Base-by-base conservation (phyloP, 805 yeast species). In the Kodamaea leandrae region DNA sequence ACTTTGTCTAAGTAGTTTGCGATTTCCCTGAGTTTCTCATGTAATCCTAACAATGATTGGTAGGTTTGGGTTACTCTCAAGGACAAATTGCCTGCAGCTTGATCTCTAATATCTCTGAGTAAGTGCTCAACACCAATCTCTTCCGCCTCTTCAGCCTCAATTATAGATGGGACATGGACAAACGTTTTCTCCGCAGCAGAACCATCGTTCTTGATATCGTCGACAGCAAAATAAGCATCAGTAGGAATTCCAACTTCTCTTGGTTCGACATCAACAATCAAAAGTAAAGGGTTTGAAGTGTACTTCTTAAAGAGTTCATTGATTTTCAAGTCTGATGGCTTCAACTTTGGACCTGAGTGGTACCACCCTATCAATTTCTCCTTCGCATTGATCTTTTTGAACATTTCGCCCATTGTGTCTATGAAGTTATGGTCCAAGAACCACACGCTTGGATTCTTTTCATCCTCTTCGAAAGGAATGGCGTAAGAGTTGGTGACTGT, bases 281-380 rank as follows among this genome's bases (percentile, higher is more conserved):
- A 76, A 49, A 91, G 71, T 38, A 95, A 68, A 4, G 98, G 97
- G 46, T 83, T 80, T 4, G 82, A 66, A 0, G 90, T 80, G 61
- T 89, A 91, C 52, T 78, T 82, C 61, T 83, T 89, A 71, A 93
- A 89, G 2, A 68, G 71, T 50, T 93, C 96, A 60, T 91, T 91
- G 56, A 93, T 93, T 59, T 85, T 86, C 48, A 93, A 71, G 60
- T 93, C 99, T 12, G 95, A 83, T 1, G 90, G 77, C 53, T 80
- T 82, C 50, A 95, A 76, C 61, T 89, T 89, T 14, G 98, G 97
- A 4, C 99, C 99, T 6, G 96, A 83, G 64, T 93, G 99, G 61
- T 93, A 93, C 99, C 99, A 93, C n/a, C 99, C 99, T 59, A 93
- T 82, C 36, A 93, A 74, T 60, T 81, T 86, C 63, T 93, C 99